These are phyloP conservation scores for Trifolium fragiferum DNA, from an alignment of 306 rosid species.

Conservation along the genomic window DNA sequence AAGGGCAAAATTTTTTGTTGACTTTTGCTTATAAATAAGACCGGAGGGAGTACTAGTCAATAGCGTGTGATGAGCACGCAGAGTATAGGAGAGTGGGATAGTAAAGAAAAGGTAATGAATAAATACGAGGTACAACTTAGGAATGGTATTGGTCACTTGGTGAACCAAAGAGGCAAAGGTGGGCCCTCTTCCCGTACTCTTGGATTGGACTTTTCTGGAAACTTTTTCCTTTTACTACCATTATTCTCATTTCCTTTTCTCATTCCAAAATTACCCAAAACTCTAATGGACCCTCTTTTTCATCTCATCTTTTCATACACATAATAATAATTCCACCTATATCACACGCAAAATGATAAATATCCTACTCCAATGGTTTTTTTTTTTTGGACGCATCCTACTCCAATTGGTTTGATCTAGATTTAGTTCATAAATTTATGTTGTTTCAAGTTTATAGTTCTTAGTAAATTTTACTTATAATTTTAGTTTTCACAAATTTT, in stretches of 20 bases:
- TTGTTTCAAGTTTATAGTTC: too few species aligned
- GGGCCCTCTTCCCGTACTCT: slow-evolving; percentile 99
- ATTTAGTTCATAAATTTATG: too few species aligned
- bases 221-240: slow-evolving; percentile 59
- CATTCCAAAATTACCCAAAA: slow-evolving; percentile 46
- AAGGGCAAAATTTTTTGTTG: too few species aligned
- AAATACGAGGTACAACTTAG: slow-evolving; percentile 70
- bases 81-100: slow-evolving; percentile 36
- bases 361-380: neutral
- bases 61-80: slow-evolving; percentile 36
- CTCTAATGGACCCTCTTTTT: slow-evolving; percentile 15
- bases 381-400: too few species aligned
- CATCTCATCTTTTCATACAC: neutral
- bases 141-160: slow-evolving; percentile 61
- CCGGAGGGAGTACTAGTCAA: too few species aligned
- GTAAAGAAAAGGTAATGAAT: slow-evolving; percentile 28
- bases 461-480: too few species aligned
- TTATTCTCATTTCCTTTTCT: slow-evolving; percentile 69
- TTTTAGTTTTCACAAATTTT: too few species aligned
- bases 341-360: too few species aligned
- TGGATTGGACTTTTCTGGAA: slow-evolving; percentile 89
- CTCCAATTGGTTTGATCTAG: neutral
- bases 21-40: too few species aligned
- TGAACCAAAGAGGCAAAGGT: slow-evolving; percentile 78
- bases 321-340: neutral